Evolutionary conservation across 2,329 filamentous ascomycete species (phyloP).

Genomic region (Stachybotrys chlorohalonatus): DNA sequence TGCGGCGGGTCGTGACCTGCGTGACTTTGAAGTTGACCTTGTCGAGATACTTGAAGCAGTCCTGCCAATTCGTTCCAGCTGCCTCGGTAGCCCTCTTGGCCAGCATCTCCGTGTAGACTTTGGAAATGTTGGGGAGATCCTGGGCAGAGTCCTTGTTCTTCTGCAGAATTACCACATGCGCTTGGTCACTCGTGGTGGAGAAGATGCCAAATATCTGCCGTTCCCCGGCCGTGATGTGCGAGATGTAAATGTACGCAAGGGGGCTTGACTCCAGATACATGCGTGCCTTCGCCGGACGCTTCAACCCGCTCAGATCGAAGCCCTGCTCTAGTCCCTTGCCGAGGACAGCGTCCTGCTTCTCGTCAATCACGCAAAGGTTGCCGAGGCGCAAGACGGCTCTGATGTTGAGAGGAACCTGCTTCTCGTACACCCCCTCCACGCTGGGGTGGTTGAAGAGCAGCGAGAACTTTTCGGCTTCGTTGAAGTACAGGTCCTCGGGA

Average conservation of each 20-base stretch:
- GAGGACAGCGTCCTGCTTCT: constrained; percentile 79
- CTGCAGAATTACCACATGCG: constrained; percentile 82
- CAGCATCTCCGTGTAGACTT: constrained; percentile 74
- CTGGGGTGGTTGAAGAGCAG: constrained; percentile 83
- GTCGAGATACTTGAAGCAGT: constrained; percentile 79
- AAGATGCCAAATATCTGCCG: constrained; percentile 91
- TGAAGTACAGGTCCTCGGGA: constrained; percentile 77
- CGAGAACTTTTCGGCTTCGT: constrained; percentile 74
- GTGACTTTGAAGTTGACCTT: constrained; percentile 76
- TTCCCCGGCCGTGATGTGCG: constrained; percentile 85
- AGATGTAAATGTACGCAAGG: constrained; percentile 82
- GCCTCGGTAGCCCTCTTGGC: constrained; percentile 56
- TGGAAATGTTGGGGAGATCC: constrained; percentile 82
- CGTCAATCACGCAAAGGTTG: constrained; percentile 87
- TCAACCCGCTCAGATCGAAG: constrained; percentile 75
- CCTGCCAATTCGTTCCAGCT: constrained; percentile 64
- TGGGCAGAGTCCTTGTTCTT: constrained; percentile 67
- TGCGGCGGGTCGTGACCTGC: constrained; percentile 81
- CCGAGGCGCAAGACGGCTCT: constrained; percentile 84
- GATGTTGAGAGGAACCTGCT: constrained; percentile 77
- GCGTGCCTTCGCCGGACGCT: constrained; percentile 52
- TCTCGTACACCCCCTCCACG: constrained; percentile 96
- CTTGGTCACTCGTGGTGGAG: constrained; percentile 70
- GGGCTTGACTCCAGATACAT: constrained; percentile 68
- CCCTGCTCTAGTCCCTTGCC: constrained; percentile 89